Evolutionary conservation across 2,329 filamentous ascomycete genomes (phyloP), one percentile per base, ranked within the genome.

Genomic region (Aspergillus brasiliensis): DNA sequence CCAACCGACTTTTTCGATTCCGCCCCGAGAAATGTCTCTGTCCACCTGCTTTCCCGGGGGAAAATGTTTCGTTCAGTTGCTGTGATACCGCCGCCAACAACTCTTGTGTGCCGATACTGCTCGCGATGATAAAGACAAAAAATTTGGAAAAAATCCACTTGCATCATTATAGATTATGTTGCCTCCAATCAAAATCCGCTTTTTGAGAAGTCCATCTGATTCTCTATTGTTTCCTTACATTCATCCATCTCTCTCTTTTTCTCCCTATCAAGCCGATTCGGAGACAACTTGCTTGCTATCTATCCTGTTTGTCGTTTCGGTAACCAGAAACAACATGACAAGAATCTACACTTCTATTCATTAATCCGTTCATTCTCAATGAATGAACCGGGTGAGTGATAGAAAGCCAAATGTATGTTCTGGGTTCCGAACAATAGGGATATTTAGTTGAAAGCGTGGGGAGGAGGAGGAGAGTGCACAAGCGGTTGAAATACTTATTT

Each of bases 1-100:
- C 27, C 52, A 21, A 44, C n/a, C 53, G 44, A 42, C 58, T 57
- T 80, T 82, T 79, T 84, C 81, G 54, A 57, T 57, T 76, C 74
- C 70, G 68, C 67, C 31, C 69, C 69, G 68, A 71, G 66, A 67
- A 34, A 34, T 34, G 31, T 34, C 31, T 34, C 31, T 70, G 64
- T 66, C 66, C 60, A 58, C 66, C 57, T 61, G 59, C 69, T 55
- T 46, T 57, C 37, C 55, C 51, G 48, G 61, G 58, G 64, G 31
- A 34, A 34, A 70, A 63, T 66, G 60, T 64, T 63, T 68, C 64
- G 70, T 67, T 67, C 63, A 64, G 65, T 67, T 68, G 31, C 31
- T 34, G 66, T 69, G 66, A 69, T 66, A 67, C 68, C 65, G 64
- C 62, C 64, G 31, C 31, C 31, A 34, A 34, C 65, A 61, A 63